Base-by-base conservation (phyloP, 305 asterid species). In the Ajuga reptans region DNA sequence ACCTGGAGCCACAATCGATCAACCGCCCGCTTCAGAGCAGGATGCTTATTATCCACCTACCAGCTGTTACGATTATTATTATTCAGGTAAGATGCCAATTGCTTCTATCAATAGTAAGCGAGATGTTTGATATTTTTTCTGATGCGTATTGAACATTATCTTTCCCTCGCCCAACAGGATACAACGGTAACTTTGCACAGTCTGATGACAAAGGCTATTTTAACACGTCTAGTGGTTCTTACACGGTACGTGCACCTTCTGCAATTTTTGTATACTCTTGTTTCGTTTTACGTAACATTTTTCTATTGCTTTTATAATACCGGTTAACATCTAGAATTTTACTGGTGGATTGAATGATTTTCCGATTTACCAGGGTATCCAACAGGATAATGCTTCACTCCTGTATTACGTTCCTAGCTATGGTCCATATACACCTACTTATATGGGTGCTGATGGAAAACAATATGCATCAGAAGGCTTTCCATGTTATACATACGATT, bases 401-500 rank as follows among this genome's bases (percentile, higher is more conserved):
- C 57, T 81, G 6, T 89, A 84, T 71, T 84, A 85, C 47, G 16
- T 80, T 78, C 95, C 95, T 47, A 79, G 88, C 64, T 83, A 81
- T 68, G 83, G 80, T 78, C 85, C 90, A 33, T 89, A 77, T 72
- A 62, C 84, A n/a, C 34, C 83, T 69, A 84, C 84, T 49, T 86
- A 39, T 65, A 51, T 86, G 74, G 85, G 88, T 2, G 70, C 63
- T 17, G 90, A 86, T 50, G 90, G 88, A 36, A 82, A 86, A 64
- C 90, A 84, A 77, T 85, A 83, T 76, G 88, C 82, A 59, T 77
- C 89, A 29, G 92, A 86, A 11, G 63, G 87, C 61, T 74, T 81
- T 74, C 86, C 89, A 14, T 74, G 78, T 64, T 75, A 84, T 54
- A 51, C 84, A 47, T 81, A 84, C 73, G 86, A 80, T 63, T 60